A percentile compares a stretch with the other conserved stretches of the same genome.
These are phyloP conservation scores for Acer yangbiense DNA, from an alignment of 345 rosid species.

Conservation along the genomic window DNA sequence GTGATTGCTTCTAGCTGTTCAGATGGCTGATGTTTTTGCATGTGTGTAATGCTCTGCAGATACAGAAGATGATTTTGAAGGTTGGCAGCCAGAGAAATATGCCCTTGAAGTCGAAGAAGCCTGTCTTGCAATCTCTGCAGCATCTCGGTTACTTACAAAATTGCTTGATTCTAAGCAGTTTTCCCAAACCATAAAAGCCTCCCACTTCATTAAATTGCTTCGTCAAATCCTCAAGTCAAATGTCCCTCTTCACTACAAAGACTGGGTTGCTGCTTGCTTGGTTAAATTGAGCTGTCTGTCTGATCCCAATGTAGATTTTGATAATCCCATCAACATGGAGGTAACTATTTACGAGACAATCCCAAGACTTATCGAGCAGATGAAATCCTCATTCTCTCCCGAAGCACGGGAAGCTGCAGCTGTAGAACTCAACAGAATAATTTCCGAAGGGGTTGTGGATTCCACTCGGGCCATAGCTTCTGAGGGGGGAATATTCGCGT, in stretches of 20 bases:
- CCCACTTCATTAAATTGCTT: slow-evolving; percentile 40
- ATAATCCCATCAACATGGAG: slow-evolving; percentile 62
- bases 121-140: slow-evolving; percentile 65
- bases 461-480: slow-evolving; percentile 59
- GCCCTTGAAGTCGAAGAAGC: slow-evolving; percentile 74
- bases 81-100: slow-evolving; percentile 55
- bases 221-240: slow-evolving; percentile 53
- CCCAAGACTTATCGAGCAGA: slow-evolving; percentile 70
- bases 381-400: slow-evolving; percentile 47
- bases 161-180: slow-evolving; percentile 72
- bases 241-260: slow-evolving; percentile 59
- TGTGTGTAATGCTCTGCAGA: slow-evolving; percentile 35
- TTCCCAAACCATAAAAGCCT: slow-evolving; percentile 32
- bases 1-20: slow-evolving; percentile 6
- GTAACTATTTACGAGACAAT: slow-evolving; percentile 75
- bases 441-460: slow-evolving; percentile 66
- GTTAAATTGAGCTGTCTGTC: slow-evolving; percentile 56
- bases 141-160: slow-evolving; percentile 69
- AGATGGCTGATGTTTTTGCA: slow-evolving; percentile 7
- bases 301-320: slow-evolving; percentile 34
- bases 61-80: slow-evolving; percentile 50
- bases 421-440: slow-evolving; percentile 73
- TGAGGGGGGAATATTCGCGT: slow-evolving; percentile 62
- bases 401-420: slow-evolving; percentile 75
- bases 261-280: slow-evolving; percentile 81